Evolutionary conservation across 257 asterid genomes (phyloP), one percentile per base, ranked within the genome.

Genomic region (Mitragyna speciosa): DNA sequence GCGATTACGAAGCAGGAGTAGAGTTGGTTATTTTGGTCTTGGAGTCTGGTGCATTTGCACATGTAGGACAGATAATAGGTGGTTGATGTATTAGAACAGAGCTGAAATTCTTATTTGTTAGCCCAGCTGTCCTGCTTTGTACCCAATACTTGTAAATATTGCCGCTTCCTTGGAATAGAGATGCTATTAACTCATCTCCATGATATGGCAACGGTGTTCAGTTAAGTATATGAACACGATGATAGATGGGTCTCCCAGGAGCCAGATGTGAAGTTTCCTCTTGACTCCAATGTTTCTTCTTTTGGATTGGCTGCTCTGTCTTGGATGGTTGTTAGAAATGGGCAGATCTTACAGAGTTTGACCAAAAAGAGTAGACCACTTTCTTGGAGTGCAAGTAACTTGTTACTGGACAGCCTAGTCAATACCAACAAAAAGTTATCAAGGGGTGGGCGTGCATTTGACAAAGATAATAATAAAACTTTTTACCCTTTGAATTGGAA

Each of bases 71-170:
- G 67, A 43, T 39, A 24, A 15, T 65, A 4, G 12, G 72, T 26
- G 33, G 56, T 14, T 26, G 63, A 72, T 72, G 63, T 72, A 72
- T 72, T 72, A 15, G 43, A 72, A 26, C 61, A 19, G 0, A 3
- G 20, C 52, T 36, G 4, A 33, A 10, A 14, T 43, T 43, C 14
- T 1, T 36, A 4, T 71, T 1, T 71, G 19, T 47, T 7, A 1
- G 41, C 39, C 33, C 17, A 9, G 28, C 17, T 61, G 12, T 58
- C 78, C 56, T 24, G 70, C 58, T 58, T 75, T 39, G 70, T 43
- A 14, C 43, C 63, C n/a, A 19, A 33, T 75, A 4, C 63, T 12
- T 61, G 83, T 79, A 79, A 22, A 72, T 79, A 64, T 56, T 26
- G 26, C 14, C 47, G 3, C 6, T 11, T 58, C 17, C 39, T 14